These are phyloP conservation scores for Boletellus sp. DNA, from an alignment of 768 basidiomycete species.

Conservation along the genomic window DNA sequence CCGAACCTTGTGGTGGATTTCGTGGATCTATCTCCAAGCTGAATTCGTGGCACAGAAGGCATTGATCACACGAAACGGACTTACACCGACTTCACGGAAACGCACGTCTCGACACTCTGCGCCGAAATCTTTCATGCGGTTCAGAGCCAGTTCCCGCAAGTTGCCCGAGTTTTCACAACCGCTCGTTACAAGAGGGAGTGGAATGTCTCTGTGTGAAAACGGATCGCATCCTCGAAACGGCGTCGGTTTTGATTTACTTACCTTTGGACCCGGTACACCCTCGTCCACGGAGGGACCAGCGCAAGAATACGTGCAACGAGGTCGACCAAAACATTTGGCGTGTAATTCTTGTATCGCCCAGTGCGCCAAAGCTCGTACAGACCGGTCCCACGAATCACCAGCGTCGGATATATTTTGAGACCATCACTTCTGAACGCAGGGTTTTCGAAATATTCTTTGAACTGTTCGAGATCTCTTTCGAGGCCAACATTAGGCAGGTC, in stretches of 20 bases:
- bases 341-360: slow-evolving; percentile 98
- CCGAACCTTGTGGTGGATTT: slow-evolving; percentile 96
- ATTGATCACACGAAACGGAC: slow-evolving; percentile 26
- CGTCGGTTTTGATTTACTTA: too few species aligned
- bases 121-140: slow-evolving; percentile 98
- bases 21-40: slow-evolving; percentile 68
- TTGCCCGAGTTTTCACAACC: slow-evolving; percentile 99
- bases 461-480: slow-evolving; percentile 96
- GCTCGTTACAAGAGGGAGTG: slow-evolving; percentile 91
- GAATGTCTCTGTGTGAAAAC: slow-evolving; percentile 74
- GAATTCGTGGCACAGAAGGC: neutral
- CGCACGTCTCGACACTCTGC: slow-evolving; percentile 96
- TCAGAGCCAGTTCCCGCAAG: slow-evolving; percentile 90
- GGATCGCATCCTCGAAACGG: slow-evolving; percentile 1
- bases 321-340: slow-evolving; percentile 97
- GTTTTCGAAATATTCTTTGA: slow-evolving; percentile 99
- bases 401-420: slow-evolving; percentile 95
- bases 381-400: slow-evolving; percentile 96
- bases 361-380: slow-evolving; percentile 95
- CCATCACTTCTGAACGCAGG: slow-evolving; percentile 97
- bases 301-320: slow-evolving; percentile 95
- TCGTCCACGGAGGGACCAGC: slow-evolving; percentile 96
- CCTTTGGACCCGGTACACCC: slow-evolving; percentile 98
- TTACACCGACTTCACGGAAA: slow-evolving; percentile 95
- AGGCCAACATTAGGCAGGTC: slow-evolving; percentile 97